Base-by-base conservation (phyloP, 2,329 filamentous ascomycete genomes). In the Arthrocladium fulminans region DNA sequence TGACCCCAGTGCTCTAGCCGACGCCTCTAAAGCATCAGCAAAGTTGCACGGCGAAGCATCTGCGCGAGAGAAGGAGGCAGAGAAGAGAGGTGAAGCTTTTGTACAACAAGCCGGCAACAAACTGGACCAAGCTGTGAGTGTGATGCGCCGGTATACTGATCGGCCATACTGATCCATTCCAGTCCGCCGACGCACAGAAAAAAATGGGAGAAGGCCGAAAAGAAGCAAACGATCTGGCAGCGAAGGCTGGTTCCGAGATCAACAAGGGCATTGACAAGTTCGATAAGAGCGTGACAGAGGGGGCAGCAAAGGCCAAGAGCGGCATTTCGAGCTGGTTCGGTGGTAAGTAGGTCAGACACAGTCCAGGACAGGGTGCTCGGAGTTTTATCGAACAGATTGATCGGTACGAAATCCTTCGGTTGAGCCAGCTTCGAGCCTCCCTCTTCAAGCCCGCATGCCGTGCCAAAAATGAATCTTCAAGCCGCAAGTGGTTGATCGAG, bases 281-380 rank as follows among this genome's bases (percentile, higher is more conserved):
- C 60, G 89, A 95, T 70, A 79, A 80, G 60, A 88, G 81, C 57
- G 83, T 95, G 45, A 85, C 89, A 72, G 73, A 86, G 56, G 81
- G 81, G 56, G 80, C 88, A 3, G 69, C 81, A 45, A 84, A 95
- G 73, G 85, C 88, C 38, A 95, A 95, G 80, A 79, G 81, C 60
- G 84, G 84, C 55, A 67, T 94, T 60, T 86, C 84, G 35, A 79
- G 84, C 65, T 96, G 88, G 89, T 94, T 96, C 61, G 83, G 88
- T 49, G 76, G 63, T 40, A 64, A 63, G 54, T 65, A 55, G 47
- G 30, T n/a, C 17, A 38, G 20, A 25, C 10, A 39, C 22, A 39
- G 3, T 39, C n/a, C n/a, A n/a, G n/a, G n/a, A n/a, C n/a, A n/a
- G n/a, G 32, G 29, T 32, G 44, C 39, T 10, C 29, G 44, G 44